Evolutionary conservation across 805 yeast species (phyloP).

Genomic region (Priceomyces carsonii): DNA sequence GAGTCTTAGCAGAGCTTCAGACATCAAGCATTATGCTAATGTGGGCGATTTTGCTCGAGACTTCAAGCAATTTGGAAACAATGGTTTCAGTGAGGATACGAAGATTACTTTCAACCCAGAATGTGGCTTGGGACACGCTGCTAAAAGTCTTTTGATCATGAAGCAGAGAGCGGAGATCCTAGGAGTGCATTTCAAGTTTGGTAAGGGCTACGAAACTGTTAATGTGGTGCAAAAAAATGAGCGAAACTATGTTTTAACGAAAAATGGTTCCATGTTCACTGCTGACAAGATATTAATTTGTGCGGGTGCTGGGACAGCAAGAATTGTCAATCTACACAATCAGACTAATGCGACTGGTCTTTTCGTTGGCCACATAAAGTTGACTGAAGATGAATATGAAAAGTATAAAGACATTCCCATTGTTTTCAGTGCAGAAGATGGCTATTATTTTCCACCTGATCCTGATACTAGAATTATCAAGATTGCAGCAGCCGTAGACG

Average conservation of each 20-base stretch:
- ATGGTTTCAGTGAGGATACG: constrained; percentile 9
- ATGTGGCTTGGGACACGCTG: constrained; percentile 45
- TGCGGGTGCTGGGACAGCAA: constrained; percentile 39
- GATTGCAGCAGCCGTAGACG: constrained; percentile 29
- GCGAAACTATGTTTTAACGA: constrained; percentile 18
- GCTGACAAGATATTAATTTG: constrained; percentile 35
- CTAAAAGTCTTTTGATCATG: constrained; percentile 33
- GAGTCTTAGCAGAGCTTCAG: constrained; percentile 19
- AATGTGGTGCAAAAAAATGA: constrained; percentile 5
- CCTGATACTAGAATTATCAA: constrained; percentile 31
- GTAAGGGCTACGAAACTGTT: constrained; percentile 11
- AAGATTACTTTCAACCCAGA: constrained; percentile 32
- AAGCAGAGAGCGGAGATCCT: constrained; percentile 14
- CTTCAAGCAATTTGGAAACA: constrained; percentile 16
- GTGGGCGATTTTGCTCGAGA: constrained; percentile 26
- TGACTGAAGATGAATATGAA: constrained; percentile 33
- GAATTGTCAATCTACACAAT: constrained; percentile 23
- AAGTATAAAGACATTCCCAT: constrained; percentile 39
- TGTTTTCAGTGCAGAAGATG: constrained; percentile 41
- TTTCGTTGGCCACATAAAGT: constrained; percentile 35
- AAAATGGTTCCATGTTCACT: constrained; percentile 24
- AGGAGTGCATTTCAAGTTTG: constrained; percentile 15
- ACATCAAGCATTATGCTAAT: constrained; percentile 24
- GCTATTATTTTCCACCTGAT: constrained; percentile 51
- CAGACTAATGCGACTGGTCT: constrained; percentile 38